These are phyloP conservation scores for Tetrapisispora iriomotensis DNA, from an alignment of 805 yeast genomes.

Conservation along the genomic window DNA sequence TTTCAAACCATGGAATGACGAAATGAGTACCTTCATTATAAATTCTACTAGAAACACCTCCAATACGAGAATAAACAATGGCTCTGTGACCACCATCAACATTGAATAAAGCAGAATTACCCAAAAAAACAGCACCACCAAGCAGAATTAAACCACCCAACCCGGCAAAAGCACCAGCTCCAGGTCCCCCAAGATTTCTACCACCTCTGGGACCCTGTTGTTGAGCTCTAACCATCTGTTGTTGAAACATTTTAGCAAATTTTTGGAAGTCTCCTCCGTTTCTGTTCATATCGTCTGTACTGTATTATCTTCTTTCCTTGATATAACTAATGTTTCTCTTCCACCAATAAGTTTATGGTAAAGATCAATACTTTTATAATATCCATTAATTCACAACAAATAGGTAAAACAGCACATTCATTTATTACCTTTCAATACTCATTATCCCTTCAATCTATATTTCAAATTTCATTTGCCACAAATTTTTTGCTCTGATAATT, in stretches of 20 bases:
- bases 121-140: conserved; percentile 46
- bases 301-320: background rate
- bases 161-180: conserved; percentile 48
- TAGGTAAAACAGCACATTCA: too few relatives aligned
- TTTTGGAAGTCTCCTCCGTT: conserved; percentile 38
- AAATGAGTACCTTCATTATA: conserved; percentile 93
- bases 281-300: conserved; percentile 17
- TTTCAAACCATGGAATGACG: conserved; percentile 88
- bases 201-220: conserved; percentile 29
- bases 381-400: too few relatives aligned
- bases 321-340: too few relatives aligned
- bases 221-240: conserved; percentile 35
- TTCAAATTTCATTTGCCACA: too few relatives aligned
- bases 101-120: conserved; percentile 56
- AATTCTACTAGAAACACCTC: conserved; percentile 75
- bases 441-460: too few relatives aligned
- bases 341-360: background rate
- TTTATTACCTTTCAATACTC: too few relatives aligned
- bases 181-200: conserved; percentile 12
- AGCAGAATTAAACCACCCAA: conserved; percentile 49
- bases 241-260: conserved; percentile 42
- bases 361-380: too few relatives aligned
- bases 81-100: conserved; percentile 99
- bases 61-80: conserved; percentile 77
- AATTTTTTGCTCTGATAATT: too few relatives aligned